Evolutionary conservation across 2,329 filamentous ascomycete genomes (phyloP), one percentile per base, ranked within the genome.

Genomic region (Fusarium camptoceras): DNA sequence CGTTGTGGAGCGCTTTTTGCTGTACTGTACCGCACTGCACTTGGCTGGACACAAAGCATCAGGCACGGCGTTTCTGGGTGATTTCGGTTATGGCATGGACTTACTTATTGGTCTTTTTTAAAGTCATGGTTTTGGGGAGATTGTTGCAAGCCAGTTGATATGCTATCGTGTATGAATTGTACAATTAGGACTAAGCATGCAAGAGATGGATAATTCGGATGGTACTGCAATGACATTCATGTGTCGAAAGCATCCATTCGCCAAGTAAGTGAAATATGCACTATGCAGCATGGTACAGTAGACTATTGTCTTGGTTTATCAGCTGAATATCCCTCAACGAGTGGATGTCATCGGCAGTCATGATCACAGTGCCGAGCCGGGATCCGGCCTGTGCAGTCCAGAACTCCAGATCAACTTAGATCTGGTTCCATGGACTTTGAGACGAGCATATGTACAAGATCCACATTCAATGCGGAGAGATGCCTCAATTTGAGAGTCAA

Each of bases 1-100:
- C 69, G 69, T 72, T 71, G 61, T 72, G 69, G 69, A 71, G 59
- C 34, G 18, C 68, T 58, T 71, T 59, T 51, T 49, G 34, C 59
- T 44, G 49, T 37, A 66, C 22, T 37, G 49, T 53, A 53, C 49
- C 18, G 24, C 34, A 53, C 49, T 47, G 25, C 44, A 28, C 68
- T 64, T 70, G 61, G 54, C 62, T 63, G 54, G 62, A 57, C 54
- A 72, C 69, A 64, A 59, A 66, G 65, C 69, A 71, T 71, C 16
- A 54, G 49, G 69, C 65, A 59, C 27, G 69, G 69, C 68, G 69
- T 64, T 71, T 71, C 63, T 44, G 61, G 57, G 42, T 59, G 27
- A 42, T 57, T 56, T 62, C 24, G 34, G 49, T 28, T 31, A 37
- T 31, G 59, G 11, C 28, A 56, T 63, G 42, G 42, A 37, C 43